Conservation (phyloP, 2,329 filamentous ascomycete species). For the Apiospora kogelbergensis region DNA sequence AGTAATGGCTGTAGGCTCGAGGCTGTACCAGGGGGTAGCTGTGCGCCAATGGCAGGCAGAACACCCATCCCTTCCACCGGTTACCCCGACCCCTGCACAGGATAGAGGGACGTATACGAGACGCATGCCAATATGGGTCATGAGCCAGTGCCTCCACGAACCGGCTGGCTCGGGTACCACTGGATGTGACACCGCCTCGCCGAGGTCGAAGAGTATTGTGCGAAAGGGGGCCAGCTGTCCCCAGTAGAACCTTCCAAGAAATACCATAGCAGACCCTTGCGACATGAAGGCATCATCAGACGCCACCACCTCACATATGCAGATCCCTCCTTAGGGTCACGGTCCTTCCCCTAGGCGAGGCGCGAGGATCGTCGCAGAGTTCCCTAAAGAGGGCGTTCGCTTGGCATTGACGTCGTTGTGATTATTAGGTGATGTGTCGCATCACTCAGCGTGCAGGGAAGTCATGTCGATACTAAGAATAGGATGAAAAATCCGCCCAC, state of each 20-base stretch:
- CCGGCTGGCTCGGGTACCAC: not conserved
- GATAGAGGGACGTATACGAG: not conserved
- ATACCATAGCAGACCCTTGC: not conserved
- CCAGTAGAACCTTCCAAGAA: not conserved
- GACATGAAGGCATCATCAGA: not conserved
- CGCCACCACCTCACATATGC: not conserved
- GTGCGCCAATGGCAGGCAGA: not conserved
- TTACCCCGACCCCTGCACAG: not conserved
- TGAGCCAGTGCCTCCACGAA: not conserved
- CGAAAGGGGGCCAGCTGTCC: not conserved
- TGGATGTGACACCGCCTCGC: not conserved
- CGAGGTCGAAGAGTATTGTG: not conserved
- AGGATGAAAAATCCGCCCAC: not conserved
- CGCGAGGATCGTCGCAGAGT: not conserved
- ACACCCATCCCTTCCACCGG: not conserved
- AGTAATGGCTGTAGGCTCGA: not conserved
- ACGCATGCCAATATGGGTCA: not conserved
- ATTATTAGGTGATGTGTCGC: not conserved
- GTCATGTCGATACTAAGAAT: not conserved
- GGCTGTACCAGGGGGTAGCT: not conserved
- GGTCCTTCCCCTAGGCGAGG: not conserved
- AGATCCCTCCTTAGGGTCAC: not conserved
- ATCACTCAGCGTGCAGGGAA: not conserved
- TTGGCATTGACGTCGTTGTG: not conserved
- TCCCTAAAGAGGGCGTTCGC: not conserved